phyloP scores from a whole-genome alignment of 164 flowering plant genomes.

The Berberis thunbergii region DNA sequence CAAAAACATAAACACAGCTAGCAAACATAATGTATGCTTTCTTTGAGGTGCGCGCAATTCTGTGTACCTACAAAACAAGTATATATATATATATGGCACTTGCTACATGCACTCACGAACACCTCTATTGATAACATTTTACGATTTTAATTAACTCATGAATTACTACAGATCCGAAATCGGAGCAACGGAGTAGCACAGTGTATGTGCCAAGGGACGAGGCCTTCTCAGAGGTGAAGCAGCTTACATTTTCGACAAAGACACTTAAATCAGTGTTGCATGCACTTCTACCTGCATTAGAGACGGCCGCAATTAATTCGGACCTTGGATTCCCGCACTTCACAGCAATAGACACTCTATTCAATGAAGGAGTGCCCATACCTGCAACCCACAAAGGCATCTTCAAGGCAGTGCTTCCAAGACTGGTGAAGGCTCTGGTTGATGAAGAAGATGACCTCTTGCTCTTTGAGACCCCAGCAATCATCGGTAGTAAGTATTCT shows the following conservation, averaged over 20 bases:
- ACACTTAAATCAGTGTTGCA: conserved; percentile 29
- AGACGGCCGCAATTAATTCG: conserved; percentile 3
- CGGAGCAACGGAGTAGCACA: conserved; percentile 32
- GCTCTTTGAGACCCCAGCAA: conserved; percentile 29
- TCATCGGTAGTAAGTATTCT: conserved; percentile 14
- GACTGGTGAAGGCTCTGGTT: conserved; percentile 12
- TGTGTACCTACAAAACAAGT: not conserved
- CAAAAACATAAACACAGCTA: no score
- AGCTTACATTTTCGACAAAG: conserved; percentile 33
- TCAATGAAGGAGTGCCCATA: conserved; percentile 16
- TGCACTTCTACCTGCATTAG: conserved; percentile 30
- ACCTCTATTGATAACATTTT: no score
- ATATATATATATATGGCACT: not conserved
- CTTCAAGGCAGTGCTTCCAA: conserved; percentile 9
- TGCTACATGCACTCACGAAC: not conserved
- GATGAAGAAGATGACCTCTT: conserved; percentile 13
- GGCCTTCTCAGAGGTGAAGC: conserved; percentile 50
- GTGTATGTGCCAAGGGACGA: conserved; percentile 77
- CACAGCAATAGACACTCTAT: conserved; percentile 27
- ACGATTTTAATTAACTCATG: no score
- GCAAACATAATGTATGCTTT: not conserved
- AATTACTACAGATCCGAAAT: conserved; percentile 35
- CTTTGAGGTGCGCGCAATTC: not conserved
- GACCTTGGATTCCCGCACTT: conserved; percentile 27
- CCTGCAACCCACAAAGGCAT: conserved; percentile 10